Evolutionary conservation across 345 rosid species (phyloP).

Genomic region (Citrus trifoliata): DNA sequence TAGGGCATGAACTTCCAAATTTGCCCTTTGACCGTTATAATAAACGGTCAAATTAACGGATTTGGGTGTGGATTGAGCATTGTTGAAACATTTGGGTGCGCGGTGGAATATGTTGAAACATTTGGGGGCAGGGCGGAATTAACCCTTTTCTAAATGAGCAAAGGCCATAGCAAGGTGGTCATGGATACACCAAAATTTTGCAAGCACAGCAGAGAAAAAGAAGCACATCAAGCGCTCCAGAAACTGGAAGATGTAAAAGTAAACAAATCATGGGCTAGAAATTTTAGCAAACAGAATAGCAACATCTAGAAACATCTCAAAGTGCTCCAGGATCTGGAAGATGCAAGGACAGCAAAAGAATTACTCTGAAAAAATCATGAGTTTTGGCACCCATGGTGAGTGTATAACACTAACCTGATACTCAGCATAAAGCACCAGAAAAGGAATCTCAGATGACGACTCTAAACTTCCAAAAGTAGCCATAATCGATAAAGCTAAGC

Average conservation of each 20-base stretch:
- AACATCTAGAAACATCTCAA: background rate
- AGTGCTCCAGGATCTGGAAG: background rate
- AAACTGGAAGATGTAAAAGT: background rate
- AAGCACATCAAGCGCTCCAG: background rate
- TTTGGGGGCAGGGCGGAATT: no score
- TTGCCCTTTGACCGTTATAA: no score
- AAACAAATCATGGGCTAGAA: background rate
- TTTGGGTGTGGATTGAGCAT: no score
- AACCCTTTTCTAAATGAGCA: background rate
- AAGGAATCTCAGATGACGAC: background rate
- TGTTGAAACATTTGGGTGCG: no score
- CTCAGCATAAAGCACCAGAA: background rate
- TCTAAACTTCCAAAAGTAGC: background rate
- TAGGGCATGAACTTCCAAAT: no score
- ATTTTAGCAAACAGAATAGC: background rate
- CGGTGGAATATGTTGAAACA: no score
- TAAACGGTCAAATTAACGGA: no score
- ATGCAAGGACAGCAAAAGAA: background rate
- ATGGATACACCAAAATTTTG: background rate
- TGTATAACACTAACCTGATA: no score
- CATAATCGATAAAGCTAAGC: background rate
- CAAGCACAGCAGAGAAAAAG: background rate
- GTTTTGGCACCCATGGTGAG: background rate
- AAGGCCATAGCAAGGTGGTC: background rate
- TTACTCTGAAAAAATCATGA: background rate